Base-by-base conservation (phyloP, 2,329 filamentous ascomycete species). In the Trichoderma afroharzianum region DNA sequence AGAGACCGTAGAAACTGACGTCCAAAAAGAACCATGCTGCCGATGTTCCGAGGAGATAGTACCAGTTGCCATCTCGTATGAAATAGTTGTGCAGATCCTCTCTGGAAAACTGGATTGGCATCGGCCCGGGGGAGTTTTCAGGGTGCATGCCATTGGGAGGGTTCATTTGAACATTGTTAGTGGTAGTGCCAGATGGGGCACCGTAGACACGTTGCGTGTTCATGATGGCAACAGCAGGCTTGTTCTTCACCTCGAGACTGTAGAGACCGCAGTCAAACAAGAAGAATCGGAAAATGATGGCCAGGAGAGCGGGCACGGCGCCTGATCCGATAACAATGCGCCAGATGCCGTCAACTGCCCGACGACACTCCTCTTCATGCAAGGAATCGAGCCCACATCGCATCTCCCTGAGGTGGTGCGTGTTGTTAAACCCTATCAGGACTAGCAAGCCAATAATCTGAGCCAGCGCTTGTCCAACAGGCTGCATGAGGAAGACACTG, bases 401-500 rank as follows among this genome's bases (percentile, higher is more conserved):
- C 80, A 84, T 81, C 4, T 78, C 83, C 50, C 83, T 79, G 21
- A 87, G 76, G 30, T 82, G 77, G 62, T 83, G 81, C 18, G 78
- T 80, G 72, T 79, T 76, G 70, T 86, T 79, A 21, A 84, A 82
- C 21, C 85, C 84, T 3, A 87, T 79, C 12, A 87, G 77, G 11
- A 87, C 85, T 79, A 82, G 85, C 5, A 91, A 80, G 4, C 88
- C 88, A 12, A 91, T 87, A 6, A 91, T 79, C 73, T 91, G 90
- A 15, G 90, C 90, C 2, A 90, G 82, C 2, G 91, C 86, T 76
- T 92, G 90, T 6, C 90, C 90, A 9, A 92, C 81, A 1, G 90
- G 89, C 74, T 92, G 90, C 87, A 91, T 91, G 75, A 91, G 84
- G 77, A 92, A 92, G 36, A 92, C 89, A 4, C 86, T 86, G 6